Evolutionary conservation across 208 protist species (phyloP), one percentile per base, ranked within the genome.

Genomic region (Angomonas deanei): DNA sequence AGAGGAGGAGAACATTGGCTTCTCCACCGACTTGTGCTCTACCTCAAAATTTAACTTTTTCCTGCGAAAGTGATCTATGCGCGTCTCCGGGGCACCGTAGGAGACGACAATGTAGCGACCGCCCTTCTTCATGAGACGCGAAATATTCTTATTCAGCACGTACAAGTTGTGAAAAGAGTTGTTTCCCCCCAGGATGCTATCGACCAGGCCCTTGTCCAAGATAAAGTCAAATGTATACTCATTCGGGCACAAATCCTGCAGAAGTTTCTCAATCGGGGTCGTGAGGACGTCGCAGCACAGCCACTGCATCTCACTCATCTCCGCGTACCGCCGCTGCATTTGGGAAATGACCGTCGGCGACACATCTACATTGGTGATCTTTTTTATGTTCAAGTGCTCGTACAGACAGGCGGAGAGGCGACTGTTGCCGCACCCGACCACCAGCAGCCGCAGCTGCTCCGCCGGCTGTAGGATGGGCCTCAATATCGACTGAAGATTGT

Each of bases 121-220:
- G 15, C 86, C 88, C n/a, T 88, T 87, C 72, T 97, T 97, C 54
- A 97, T 50, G 30, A 94, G 61, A 0, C 84, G 72, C 0, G 87
- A 92, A 49, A 97, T 80, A 58, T 94, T 93, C 66, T 94, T 94
- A 68, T 93, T 93, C 38, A 94, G 67, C 28, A 70, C 70, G 68
- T 94, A 94, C 0, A 92, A 61, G 62, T 91, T 92, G 57, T 96
- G 88, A 61, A 97, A 97, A 33, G 80, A 91, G 74, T 97, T 96
- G 21, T 65, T 53, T 3, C 92, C 92, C 50, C 92, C 92, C 0
- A 97, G 80, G 23, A 93, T 70, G 61, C 86, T 71, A 61, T 97
- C 92, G 0, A 92, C 76, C 36, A 94, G 79, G 3, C 87, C 92
- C 60, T 97, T 97, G 56, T 94, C 89, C 34, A 97, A 46, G 28